Conservation (phyloP, 2,329 filamentous ascomycete species). For the Parascedosporium putredinis region DNA sequence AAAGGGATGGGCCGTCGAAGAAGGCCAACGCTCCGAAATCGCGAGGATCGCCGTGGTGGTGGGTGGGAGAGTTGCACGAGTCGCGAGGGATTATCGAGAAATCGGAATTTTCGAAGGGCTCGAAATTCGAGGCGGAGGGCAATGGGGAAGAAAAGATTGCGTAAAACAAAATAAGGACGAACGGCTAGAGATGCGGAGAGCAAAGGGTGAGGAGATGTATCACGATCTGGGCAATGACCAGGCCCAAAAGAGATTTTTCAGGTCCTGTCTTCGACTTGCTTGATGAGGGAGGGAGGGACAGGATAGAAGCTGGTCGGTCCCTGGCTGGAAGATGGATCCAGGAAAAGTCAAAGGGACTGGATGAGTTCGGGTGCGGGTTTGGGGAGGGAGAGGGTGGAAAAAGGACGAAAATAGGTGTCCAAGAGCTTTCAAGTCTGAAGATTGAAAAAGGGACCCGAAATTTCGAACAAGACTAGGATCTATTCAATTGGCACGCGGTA, state of each 20-base stretch:
- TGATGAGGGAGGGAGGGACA: not conserved
- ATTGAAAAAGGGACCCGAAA: constrained; percentile 6
- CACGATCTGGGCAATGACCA: not conserved
- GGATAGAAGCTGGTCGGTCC: constrained; percentile 1
- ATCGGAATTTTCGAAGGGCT: not conserved
- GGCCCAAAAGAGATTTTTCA: not conserved
- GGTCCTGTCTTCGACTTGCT: not conserved
- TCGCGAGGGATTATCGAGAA: not conserved
- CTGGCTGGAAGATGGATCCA: not conserved
- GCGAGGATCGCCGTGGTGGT: not conserved
- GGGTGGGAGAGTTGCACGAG: not conserved
- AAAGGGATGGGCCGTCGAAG: not conserved
- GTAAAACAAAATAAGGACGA: constrained; percentile 1
- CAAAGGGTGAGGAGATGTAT: not conserved
- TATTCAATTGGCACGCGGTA: constrained; percentile 1
- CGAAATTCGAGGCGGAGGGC: constrained; percentile 1
- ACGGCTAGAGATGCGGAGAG: not conserved
- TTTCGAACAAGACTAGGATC: constrained; percentile 7
- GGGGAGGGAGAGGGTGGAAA: too few relatives aligned
- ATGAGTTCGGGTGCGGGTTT: not conserved
- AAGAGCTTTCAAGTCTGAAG: constrained; percentile 8
- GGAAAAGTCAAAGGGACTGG: not conserved
- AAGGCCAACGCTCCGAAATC: not conserved
- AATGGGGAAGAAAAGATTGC: not conserved
- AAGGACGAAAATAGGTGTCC: constrained; percentile 2